phyloP scores from a whole-genome alignment of 495 filamentous ascomycete genomes.

The Cercophora newfieldiana region DNA sequence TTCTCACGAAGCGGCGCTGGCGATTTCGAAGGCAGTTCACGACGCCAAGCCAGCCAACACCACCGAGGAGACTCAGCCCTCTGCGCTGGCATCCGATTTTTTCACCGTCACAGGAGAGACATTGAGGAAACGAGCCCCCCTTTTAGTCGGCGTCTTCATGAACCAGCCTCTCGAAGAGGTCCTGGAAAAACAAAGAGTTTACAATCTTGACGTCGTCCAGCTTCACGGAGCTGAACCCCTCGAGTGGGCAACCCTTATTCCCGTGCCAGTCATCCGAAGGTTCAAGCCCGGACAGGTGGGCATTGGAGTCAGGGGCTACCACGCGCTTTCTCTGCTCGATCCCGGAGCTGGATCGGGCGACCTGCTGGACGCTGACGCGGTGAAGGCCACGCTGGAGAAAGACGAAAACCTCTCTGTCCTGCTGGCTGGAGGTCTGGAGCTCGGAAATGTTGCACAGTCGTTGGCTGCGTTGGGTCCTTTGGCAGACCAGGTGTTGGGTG shows the following conservation, averaged over 20 bases:
- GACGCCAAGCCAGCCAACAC: slow-evolving; percentile 23
- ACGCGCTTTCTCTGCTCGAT: slow-evolving; percentile 80
- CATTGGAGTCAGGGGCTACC: slow-evolving; percentile 74
- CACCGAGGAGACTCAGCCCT: slow-evolving; percentile 11
- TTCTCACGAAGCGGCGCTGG: slow-evolving; percentile 69
- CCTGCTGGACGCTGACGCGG: slow-evolving; percentile 63
- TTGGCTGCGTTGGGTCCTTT: slow-evolving; percentile 58
- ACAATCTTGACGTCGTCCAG: slow-evolving; percentile 88
- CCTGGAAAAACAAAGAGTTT: slow-evolving; percentile 67
- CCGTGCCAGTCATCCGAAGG: slow-evolving; percentile 83
- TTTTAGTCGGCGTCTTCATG: slow-evolving; percentile 92
- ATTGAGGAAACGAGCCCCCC: slow-evolving; percentile 53
- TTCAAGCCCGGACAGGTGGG: slow-evolving; percentile 73
- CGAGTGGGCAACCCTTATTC: slow-evolving; percentile 84
- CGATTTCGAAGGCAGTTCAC: slow-evolving; percentile 79
- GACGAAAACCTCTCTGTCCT: slow-evolving; percentile 65
- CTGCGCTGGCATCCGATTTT: slow-evolving; percentile 44
- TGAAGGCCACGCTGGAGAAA: slow-evolving; percentile 60
- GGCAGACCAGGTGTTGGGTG: slow-evolving; percentile 65
- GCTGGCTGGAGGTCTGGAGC: slow-evolving; percentile 79
- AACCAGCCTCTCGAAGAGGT: slow-evolving; percentile 85
- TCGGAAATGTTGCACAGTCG: slow-evolving; percentile 68
- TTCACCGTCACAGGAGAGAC: slow-evolving; percentile 42
- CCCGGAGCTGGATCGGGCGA: slow-evolving; percentile 82
- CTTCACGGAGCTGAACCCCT: slow-evolving; percentile 89